A percentile compares a stretch with the other conserved stretches of the same genome.
These are phyloP conservation scores for Holtermannia corniformis DNA, from an alignment of 768 basidiomycete genomes.

Conservation along the genomic window DNA sequence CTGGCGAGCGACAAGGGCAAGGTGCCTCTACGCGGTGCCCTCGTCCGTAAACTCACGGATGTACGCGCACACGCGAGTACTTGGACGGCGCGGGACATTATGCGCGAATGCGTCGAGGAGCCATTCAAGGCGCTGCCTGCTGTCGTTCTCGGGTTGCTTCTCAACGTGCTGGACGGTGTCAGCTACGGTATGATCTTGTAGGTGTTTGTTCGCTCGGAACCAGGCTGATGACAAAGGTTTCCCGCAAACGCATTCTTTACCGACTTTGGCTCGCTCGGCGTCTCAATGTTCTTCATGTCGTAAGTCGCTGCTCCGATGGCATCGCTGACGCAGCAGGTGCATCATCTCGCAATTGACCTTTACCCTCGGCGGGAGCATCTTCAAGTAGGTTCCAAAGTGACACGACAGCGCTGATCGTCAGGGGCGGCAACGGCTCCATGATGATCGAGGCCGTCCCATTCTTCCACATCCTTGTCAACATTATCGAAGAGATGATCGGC, in stretches of 20 bases:
- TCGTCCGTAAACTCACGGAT: slow-evolving; percentile 2
- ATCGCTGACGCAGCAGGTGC: slow-evolving; percentile 45
- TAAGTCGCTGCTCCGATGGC: slow-evolving; percentile 39
- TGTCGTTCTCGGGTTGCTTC: slow-evolving; percentile 67
- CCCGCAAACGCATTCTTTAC: slow-evolving; percentile 72
- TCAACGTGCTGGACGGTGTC: slow-evolving; percentile 89
- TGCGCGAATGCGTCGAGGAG: slow-evolving; percentile 21
- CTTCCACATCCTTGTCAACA: slow-evolving; percentile 79
- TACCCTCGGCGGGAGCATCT: slow-evolving; percentile 75
- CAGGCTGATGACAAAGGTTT: slow-evolving; percentile 53
- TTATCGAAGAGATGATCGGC: slow-evolving; percentile 63
- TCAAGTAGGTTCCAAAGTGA: slow-evolving; percentile 48
- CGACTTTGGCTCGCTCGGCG: slow-evolving; percentile 74
- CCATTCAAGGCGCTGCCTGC: slow-evolving; percentile 54
- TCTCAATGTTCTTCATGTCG: slow-evolving; percentile 91
- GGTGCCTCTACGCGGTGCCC: slow-evolving; percentile 5
- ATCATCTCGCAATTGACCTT: slow-evolving; percentile 75
- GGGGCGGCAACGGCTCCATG: slow-evolving; percentile 45
- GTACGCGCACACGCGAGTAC: slow-evolving; percentile 9
- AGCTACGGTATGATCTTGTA: slow-evolving; percentile 74
- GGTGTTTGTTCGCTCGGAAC: slow-evolving; percentile 5
- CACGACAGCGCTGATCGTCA: neutral
- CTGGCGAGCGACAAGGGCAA: slow-evolving; percentile 5
- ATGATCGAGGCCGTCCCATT: slow-evolving; percentile 99
- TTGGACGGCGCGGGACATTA: slow-evolving; percentile 31